phyloP scores from a whole-genome alignment of 2,329 filamentous ascomycete species.

The Aspergillus cejpii region DNA sequence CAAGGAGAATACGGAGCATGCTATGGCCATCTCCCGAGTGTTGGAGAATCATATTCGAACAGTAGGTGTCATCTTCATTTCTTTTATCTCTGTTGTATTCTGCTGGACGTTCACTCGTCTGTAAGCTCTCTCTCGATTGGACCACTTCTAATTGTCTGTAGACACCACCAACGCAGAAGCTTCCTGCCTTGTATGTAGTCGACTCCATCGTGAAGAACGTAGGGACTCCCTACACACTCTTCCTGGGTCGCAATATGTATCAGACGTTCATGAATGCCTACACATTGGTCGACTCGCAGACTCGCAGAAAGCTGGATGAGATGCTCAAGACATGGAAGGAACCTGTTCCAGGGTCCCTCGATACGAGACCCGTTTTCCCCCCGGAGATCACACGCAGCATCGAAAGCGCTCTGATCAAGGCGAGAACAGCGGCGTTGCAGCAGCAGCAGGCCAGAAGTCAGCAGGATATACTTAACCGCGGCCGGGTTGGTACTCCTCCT shows the following conservation, averaged over 20 bases:
- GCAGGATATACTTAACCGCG: slow-evolving; percentile 49
- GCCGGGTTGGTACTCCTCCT: slow-evolving; percentile 48
- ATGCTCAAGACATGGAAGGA: slow-evolving; percentile 99
- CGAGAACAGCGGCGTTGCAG: slow-evolving; percentile 52
- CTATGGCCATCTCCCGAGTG: slow-evolving; percentile 82
- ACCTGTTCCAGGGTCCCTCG: slow-evolving; percentile 86
- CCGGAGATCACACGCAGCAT: slow-evolving; percentile 82
- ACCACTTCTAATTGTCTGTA: slow-evolving; percentile 44
- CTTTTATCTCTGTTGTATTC: slow-evolving; percentile 11
- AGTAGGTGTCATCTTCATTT: slow-evolving; percentile 55
- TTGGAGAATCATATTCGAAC: slow-evolving; percentile 89
- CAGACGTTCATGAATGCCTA: slow-evolving; percentile 96
- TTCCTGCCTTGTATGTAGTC: slow-evolving; percentile 93
- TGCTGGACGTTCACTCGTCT: slow-evolving; percentile 11
- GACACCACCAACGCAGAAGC: slow-evolving; percentile 80
- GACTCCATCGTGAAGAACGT: slow-evolving; percentile 99
- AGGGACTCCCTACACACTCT: slow-evolving; percentile 92
- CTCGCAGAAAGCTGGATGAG: slow-evolving; percentile 87
- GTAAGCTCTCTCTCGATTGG: slow-evolving; percentile 22
- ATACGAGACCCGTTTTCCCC: slow-evolving; percentile 86
- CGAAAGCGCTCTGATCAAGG: slow-evolving; percentile 88
- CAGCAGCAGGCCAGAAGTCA: slow-evolving; percentile 48
- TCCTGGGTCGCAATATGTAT: slow-evolving; percentile 86
- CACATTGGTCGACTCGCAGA: slow-evolving; percentile 72
- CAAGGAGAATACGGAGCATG: slow-evolving; percentile 93